Conservation (phyloP, 768 basidiomycete genomes). For the Mycena rebaudengoi region DNA sequence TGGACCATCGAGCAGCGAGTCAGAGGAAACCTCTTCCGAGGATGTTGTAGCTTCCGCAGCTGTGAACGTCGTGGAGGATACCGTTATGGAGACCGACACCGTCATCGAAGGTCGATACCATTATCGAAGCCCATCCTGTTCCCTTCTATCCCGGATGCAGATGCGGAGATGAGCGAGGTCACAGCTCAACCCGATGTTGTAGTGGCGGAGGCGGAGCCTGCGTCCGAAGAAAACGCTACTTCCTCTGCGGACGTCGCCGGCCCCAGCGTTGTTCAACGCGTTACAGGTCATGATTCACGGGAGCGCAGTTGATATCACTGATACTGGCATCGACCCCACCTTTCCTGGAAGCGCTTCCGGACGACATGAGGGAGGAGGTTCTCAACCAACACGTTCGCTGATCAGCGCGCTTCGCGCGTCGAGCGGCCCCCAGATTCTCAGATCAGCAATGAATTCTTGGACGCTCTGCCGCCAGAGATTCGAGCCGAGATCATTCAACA, state of each 20-base stretch:
- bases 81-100: slow-evolving; percentile 35
- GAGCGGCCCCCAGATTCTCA: slow-evolving; percentile 84
- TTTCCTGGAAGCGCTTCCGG: slow-evolving; percentile 97
- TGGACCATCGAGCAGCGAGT: slow-evolving; percentile 19
- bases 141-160: slow-evolving; percentile 37
- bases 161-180: slow-evolving; percentile 63
- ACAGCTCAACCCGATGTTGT: slow-evolving; percentile 20
- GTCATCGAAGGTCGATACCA: slow-evolving; percentile 47
- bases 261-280: slow-evolving; percentile 58
- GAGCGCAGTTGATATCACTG: slow-evolving; percentile 94
- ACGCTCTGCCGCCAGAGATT: slow-evolving; percentile 95
- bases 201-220: slow-evolving; percentile 33
- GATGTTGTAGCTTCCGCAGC: slow-evolving; percentile 7
- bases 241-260: slow-evolving; percentile 26
- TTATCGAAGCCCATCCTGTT: slow-evolving; percentile 30
- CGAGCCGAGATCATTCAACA: slow-evolving; percentile 97
- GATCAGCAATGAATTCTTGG: slow-evolving; percentile 94
- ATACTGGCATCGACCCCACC: slow-evolving; percentile 97
- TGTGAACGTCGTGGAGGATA: slow-evolving; percentile 7
- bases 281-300: slow-evolving; percentile 94
- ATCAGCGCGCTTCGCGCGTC: slow-evolving; percentile 81
- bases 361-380: slow-evolving; percentile 99
- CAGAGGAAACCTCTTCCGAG: no score
- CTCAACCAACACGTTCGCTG: slow-evolving; percentile 96
- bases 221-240: slow-evolving; percentile 45